phyloP scores from a whole-genome alignment of 2,329 filamentous ascomycete species.

The Monosporascus sp. region DNA sequence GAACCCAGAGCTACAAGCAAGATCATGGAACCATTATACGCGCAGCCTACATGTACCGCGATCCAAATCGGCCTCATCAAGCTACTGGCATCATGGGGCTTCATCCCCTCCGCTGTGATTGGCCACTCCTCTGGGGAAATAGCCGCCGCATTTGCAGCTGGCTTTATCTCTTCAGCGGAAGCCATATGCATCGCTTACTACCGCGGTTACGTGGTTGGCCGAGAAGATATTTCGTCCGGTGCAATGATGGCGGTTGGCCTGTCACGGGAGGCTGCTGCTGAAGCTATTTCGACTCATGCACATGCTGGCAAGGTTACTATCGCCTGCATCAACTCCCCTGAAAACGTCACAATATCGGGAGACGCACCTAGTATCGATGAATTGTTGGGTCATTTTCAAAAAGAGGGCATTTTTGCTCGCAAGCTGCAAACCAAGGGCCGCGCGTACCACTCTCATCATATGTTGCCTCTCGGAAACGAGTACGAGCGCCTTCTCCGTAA shows the following conservation, averaged over 20 bases:
- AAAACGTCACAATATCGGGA: neutral
- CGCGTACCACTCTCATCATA: neutral
- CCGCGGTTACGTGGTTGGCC: neutral
- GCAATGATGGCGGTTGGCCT: neutral
- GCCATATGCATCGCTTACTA: neutral
- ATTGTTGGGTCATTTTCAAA: neutral
- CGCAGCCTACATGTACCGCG: neutral
- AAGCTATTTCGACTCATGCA: neutral
- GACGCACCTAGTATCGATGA: neutral
- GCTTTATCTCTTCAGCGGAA: neutral
- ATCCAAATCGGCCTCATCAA: neutral
- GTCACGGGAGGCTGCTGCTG: neutral
- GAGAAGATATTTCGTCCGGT: neutral
- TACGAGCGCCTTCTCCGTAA: neutral
- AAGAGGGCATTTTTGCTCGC: neutral
- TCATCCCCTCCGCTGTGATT: neutral
- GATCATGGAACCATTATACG: neutral
- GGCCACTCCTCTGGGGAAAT: neutral
- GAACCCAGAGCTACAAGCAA: neutral
- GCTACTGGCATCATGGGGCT: neutral
- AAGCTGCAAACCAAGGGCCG: neutral
- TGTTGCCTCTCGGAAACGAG: neutral
- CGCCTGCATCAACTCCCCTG: neutral
- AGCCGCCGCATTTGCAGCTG: neutral
- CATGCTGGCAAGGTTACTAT: neutral